These are phyloP conservation scores for Trametes hirsuta DNA, from an alignment of 1,284 basidiomycete species.

Conservation along the genomic window DNA sequence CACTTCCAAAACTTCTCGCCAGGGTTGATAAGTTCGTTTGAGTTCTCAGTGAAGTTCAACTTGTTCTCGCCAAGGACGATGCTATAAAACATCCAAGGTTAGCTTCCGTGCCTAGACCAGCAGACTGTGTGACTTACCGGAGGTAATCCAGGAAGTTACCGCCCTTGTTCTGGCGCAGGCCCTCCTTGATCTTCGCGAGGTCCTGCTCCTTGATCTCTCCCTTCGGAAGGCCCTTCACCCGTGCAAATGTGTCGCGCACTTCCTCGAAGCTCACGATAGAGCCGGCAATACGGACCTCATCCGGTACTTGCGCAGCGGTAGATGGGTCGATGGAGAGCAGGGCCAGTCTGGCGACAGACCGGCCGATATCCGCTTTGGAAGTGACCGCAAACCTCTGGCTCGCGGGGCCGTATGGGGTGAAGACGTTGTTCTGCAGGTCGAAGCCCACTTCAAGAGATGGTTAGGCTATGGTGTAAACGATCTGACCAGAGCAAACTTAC, in stretches of 20 bases:
- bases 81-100: slow-evolving; percentile 21
- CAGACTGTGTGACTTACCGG: slow-evolving; percentile 8
- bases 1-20: slow-evolving; percentile 29
- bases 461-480: neutral
- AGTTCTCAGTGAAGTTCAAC: slow-evolving; percentile 10
- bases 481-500: slow-evolving; percentile 1
- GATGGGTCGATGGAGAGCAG: slow-evolving; percentile 27
- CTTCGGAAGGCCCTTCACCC: slow-evolving; percentile 17
- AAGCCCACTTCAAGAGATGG: slow-evolving; percentile 25
- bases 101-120: neutral
- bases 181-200: slow-evolving; percentile 15
- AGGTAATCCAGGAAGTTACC: slow-evolving; percentile 14
- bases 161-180: slow-evolving; percentile 17
- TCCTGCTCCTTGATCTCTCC: slow-evolving; percentile 19
- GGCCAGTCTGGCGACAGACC: slow-evolving; percentile 27
- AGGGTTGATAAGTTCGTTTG: slow-evolving; percentile 32
- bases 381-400: slow-evolving; percentile 26
- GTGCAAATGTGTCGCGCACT: slow-evolving; percentile 21
- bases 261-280: slow-evolving; percentile 21
- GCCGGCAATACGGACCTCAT: slow-evolving; percentile 28
- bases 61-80: slow-evolving; percentile 41
- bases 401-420: slow-evolving; percentile 25
- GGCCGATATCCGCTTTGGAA: slow-evolving; percentile 31
- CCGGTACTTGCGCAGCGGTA: slow-evolving; percentile 26
- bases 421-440: slow-evolving; percentile 24